Percentiles rank a stretch among this genome's conserved stretches.
These are phyloP conservation scores for Lactarius quietus DNA, from an alignment of 768 basidiomycete species.

Conservation along the genomic window DNA sequence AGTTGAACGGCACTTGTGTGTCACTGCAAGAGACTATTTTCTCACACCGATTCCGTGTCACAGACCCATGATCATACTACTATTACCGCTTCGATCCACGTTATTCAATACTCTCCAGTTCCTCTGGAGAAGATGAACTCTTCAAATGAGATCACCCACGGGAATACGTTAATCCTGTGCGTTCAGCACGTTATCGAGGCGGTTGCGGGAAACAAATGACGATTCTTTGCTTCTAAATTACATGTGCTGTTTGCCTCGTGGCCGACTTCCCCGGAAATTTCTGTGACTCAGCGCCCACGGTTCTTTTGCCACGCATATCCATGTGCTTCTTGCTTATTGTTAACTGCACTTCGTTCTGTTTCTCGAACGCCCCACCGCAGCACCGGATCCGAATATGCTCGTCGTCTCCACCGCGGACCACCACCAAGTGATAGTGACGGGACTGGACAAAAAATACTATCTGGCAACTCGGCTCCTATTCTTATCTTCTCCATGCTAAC, in stretches of 20 bases:
- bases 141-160: background rate
- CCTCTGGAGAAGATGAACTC: background rate
- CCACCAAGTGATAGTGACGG: background rate
- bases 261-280: conserved; percentile 10
- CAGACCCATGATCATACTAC: background rate
- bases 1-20: conserved; percentile 3
- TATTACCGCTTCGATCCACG: background rate
- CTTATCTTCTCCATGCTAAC: background rate
- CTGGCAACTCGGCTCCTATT: background rate
- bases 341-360: background rate
- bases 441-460: background rate
- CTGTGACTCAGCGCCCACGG: conserved; percentile 6
- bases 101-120: too few species aligned
- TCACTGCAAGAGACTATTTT: background rate
- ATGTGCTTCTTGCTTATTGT: conserved; percentile 5
- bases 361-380: conserved; percentile 1
- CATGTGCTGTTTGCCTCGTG: conserved; percentile 12
- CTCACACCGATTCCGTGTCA: conserved; percentile 9
- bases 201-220: background rate
- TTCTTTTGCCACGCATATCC: background rate
- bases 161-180: conserved; percentile 6
- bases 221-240: background rate
- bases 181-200: background rate
- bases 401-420: conserved; percentile 14
- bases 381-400: background rate